phyloP scores from a whole-genome alignment of 169 alveolate genomes.

The Plasmodium gaboni region DNA sequence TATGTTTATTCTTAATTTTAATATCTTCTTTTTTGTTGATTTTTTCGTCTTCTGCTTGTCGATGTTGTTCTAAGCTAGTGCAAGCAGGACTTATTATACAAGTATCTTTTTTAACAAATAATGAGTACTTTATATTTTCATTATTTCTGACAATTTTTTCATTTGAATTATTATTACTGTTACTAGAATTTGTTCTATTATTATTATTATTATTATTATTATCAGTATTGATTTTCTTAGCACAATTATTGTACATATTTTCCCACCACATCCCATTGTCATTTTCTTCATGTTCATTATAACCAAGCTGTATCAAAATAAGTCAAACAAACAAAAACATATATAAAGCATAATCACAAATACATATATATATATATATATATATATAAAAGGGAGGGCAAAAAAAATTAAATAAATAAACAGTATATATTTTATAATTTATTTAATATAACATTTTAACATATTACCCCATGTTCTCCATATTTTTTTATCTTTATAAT shows the following conservation, averaged over 20 bases:
- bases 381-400: neutral
- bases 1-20: conserved; percentile 6
- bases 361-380: neutral
- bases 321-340: neutral
- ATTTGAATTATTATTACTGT: conserved; percentile 1
- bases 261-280: conserved; percentile 68
- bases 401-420: neutral
- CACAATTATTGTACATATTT: conserved; percentile 63
- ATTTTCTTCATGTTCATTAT: conserved; percentile 39
- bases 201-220: neutral
- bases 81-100: conserved; percentile 5
- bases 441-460: neutral
- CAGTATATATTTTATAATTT: neutral
- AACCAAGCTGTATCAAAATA: conserved; percentile 42
- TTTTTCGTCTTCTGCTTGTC: neutral
- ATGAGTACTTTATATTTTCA: conserved; percentile 33
- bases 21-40: neutral
- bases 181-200: neutral
- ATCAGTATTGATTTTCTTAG: conserved; percentile 12
- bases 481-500: conserved; percentile 61
- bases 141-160: neutral
- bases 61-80: neutral
- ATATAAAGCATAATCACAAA: neutral
- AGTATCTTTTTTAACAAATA: conserved; percentile 35
- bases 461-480: conserved; percentile 75